phyloP scores from a whole-genome alignment of 345 rosid genomes.

The Pistacia atlantica region DNA sequence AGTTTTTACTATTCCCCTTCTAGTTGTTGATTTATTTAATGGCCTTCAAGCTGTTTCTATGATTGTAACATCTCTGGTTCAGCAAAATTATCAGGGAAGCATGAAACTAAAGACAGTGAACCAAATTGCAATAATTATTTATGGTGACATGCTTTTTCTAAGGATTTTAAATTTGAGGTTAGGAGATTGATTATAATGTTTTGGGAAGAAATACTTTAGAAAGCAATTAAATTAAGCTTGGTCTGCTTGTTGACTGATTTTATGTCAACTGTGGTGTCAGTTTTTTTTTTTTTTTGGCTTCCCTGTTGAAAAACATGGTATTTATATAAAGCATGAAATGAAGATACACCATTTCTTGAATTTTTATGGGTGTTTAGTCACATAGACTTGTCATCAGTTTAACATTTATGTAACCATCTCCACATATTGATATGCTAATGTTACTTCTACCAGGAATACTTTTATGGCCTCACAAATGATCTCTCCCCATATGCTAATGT shows the following conservation, averaged over 20 bases:
- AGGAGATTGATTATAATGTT: background rate
- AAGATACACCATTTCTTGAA: too few relatives aligned
- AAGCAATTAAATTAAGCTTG: background rate
- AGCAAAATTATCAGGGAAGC: background rate
- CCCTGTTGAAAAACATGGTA: background rate
- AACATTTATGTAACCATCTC: background rate
- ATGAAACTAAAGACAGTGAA: background rate
- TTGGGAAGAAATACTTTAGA: background rate
- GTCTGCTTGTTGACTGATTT: background rate
- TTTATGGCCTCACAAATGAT: constrained; percentile 73
- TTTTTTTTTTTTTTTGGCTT: too few relatives aligned
- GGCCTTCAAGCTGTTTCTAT: background rate
- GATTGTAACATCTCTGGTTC: background rate
- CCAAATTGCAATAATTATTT: background rate
- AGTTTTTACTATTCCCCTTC: background rate
- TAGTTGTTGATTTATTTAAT: background rate
- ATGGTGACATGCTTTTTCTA: background rate
- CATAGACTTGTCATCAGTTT: background rate
- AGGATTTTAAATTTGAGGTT: background rate
- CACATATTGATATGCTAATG: background rate
- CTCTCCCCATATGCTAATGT: constrained; percentile 76
- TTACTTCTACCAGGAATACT: constrained; percentile 67
- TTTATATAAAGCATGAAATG: background rate
- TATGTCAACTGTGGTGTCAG: background rate
- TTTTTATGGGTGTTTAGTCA: background rate